phyloP scores from a whole-genome alignment of 2,329 filamentous ascomycete species.

The Pezicula carpinea region DNA sequence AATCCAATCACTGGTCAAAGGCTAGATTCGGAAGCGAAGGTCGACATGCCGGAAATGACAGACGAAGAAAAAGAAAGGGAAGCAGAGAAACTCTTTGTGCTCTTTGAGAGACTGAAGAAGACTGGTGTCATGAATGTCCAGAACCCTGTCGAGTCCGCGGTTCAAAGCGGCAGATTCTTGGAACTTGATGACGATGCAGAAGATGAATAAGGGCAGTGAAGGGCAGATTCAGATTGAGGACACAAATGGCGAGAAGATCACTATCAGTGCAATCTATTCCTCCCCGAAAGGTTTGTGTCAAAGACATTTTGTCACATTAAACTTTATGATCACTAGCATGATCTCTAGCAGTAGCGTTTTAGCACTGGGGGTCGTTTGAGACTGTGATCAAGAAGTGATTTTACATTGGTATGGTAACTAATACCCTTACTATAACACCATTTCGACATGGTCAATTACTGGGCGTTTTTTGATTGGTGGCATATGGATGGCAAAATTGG shows the following conservation, averaged over 20 bases:
- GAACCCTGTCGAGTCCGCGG: constrained; percentile 24
- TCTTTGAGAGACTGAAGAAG: constrained; percentile 28
- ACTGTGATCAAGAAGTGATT: no score
- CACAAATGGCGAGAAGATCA: constrained; percentile 4
- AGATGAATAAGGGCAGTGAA: constrained; percentile 15
- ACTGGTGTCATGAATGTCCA: constrained; percentile 26
- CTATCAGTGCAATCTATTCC: no score
- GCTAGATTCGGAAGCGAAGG: constrained; percentile 22
- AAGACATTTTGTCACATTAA: no score
- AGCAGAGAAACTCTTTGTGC: constrained; percentile 27
- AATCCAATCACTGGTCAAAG: constrained; percentile 28
- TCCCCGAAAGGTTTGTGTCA: no score
- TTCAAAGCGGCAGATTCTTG: constrained; percentile 23
- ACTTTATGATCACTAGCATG: no score
- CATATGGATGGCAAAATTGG: no score
- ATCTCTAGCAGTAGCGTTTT: no score
- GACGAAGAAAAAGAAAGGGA: constrained; percentile 89
- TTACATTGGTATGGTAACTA: no score
- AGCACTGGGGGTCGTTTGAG: no score
- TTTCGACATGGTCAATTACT: no score
- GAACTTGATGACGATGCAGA: constrained; percentile 26
- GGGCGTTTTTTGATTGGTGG: no score
- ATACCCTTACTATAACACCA: no score
- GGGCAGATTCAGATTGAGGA: constrained; percentile 16
- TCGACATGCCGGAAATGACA: constrained; percentile 70